Evolutionary conservation across 176 grass and related monocot species (phyloP), one percentile per base, ranked within the genome.

Genomic region (Aegilops longissima): DNA sequence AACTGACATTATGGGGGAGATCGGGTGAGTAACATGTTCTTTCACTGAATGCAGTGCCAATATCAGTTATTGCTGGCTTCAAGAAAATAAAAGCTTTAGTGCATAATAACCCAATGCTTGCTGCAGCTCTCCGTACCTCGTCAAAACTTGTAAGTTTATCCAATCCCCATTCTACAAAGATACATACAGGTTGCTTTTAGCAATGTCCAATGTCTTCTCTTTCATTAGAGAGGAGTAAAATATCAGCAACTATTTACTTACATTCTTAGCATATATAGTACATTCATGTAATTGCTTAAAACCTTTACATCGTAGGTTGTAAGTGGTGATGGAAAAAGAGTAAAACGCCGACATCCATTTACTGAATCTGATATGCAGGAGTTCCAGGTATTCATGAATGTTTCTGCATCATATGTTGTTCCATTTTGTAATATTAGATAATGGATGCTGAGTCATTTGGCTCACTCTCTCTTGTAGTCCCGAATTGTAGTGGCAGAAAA

Each of bases 21-120:
- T 34, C 17, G 5, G 68, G n/a, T 30, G 24, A 34, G 66, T 90
- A 83, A 87, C 49, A 35, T 77, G 29, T 34, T 68, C 29, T 35
- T 17, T 73, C 70, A 45, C 40, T 25, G 9, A 86, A 40, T 85
- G 82, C 89, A 99, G 97, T 99, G 85, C 97, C 97, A 86, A 94
- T 99, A 77, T 92, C 92, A 30, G 89, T 96, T 77, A 94, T 99
- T 88, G 89, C 94, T 33, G 80, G 79, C 36, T 99, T 99, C 85
- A 99, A 99, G 94, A 99, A 99, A 93, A 94, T 99, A 78, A 99
- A 94, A 90, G 89, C 94, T 86, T 78, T 94, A 33, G 85, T 99
- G 38, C 90, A 90, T 72, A 88, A 85, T 77, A 94, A 93, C 36
- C 74, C 73, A 25, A 90, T 86, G 84, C 97, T 99, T 87, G 97